Evolutionary conservation across 352 stramenopile species (phyloP).

Genomic region (Phytophthora kernoviae): DNA sequence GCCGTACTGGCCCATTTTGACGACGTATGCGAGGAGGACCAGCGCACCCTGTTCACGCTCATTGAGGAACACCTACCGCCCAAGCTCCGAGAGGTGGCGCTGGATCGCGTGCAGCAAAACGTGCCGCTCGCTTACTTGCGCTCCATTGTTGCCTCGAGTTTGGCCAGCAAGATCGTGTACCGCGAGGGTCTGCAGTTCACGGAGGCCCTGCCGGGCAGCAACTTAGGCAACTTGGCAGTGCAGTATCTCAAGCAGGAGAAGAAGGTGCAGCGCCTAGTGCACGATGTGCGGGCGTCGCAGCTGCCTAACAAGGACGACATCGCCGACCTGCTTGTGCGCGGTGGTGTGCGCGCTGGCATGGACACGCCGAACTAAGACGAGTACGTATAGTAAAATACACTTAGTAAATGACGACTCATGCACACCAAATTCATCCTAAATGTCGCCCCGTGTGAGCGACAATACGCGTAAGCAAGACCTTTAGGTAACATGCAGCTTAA

Average conservation of each 20-base stretch:
- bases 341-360: conserved; percentile 77
- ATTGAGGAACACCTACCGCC: conserved; percentile 93
- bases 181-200: conserved; percentile 97
- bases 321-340: conserved; percentile 70
- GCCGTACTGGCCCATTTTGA: conserved; percentile 93
- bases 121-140: conserved; percentile 97
- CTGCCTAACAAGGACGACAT: conserved; percentile 71
- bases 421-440: neutral
- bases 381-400: neutral
- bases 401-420: neutral
- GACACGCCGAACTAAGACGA: conserved; percentile 42
- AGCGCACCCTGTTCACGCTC: conserved; percentile 80
- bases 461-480: neutral
- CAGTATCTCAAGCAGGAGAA: conserved; percentile 96
- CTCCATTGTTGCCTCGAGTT: conserved; percentile 95
- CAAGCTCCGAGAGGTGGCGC: conserved; percentile 93
- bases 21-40: conserved; percentile 85
- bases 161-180: conserved; percentile 98
- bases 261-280: conserved; percentile 89
- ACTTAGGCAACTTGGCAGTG: conserved; percentile 92
- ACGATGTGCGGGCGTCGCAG: conserved; percentile 58
- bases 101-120: conserved; percentile 92
- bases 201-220: conserved; percentile 90
- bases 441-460: too few relatives aligned
- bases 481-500: neutral